Conservation (phyloP, 2,329 filamentous ascomycete genomes). For the Trichoderma guizhouense region DNA sequence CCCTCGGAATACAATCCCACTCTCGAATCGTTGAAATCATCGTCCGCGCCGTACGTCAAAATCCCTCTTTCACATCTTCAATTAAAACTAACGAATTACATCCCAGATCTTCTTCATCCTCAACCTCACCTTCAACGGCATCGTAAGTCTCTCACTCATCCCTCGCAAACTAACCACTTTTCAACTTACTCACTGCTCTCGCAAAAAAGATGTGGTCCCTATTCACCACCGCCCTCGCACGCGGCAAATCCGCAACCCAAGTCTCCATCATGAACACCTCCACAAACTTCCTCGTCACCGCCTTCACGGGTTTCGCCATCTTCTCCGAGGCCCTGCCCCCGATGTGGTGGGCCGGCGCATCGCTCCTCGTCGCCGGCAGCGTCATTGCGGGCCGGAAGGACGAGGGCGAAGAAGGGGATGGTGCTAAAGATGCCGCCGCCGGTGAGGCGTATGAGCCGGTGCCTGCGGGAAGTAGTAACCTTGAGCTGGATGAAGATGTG, state of each 20-base stretch:
- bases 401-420: conserved; percentile 38
- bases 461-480: conserved; percentile 21
- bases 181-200: not conserved
- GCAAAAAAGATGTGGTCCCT: conserved; percentile 69
- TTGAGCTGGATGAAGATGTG: conserved; percentile 23
- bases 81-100: not conserved
- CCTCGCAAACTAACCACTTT: not conserved
- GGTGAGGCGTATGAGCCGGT: conserved; percentile 32
- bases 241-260: conserved; percentile 71
- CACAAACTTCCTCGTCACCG: conserved; percentile 76
- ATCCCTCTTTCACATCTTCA: not conserved
- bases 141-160: conserved; percentile 44
- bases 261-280: conserved; percentile 81
- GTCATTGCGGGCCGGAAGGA: conserved; percentile 74
- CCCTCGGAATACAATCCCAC: conserved; percentile 42
- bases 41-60: conserved; percentile 46
- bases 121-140: conserved; percentile 70
- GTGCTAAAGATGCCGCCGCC: conserved; percentile 21
- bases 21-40: conserved; percentile 46
- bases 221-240: conserved; percentile 74
- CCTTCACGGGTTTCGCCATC: conserved; percentile 64
- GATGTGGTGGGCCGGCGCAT: conserved; percentile 74
- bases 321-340: conserved; percentile 70
- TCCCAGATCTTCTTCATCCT: conserved; percentile 69
- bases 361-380: conserved; percentile 69